Base-by-base conservation (phyloP, 257 asterid species). In the Gentiana macrophylla region DNA sequence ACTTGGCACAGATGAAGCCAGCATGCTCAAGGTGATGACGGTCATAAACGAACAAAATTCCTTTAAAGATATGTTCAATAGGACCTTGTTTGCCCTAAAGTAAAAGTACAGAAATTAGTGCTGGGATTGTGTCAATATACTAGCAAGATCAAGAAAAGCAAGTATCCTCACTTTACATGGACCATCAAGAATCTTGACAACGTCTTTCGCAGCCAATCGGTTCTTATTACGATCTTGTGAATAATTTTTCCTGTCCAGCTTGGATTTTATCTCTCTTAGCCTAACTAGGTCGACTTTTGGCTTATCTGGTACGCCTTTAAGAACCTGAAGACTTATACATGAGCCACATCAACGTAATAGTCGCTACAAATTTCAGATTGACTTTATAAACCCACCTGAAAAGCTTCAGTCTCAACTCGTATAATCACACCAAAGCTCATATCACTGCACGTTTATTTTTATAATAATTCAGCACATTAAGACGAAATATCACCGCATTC, bases 1-100 rank as follows among this genome's bases (percentile, higher is more conserved):
- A 64, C 76, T 85, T 92, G 56, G 84, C 97, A 57, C 97, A 92
- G 55, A 92, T 86, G 80, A 81, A 92, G 60, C 95, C 97, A 68
- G 94, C 95, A 69, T 92, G 99, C 82, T 92, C 99, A 9, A 83
- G 95, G 76, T 88, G 99, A 80, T 85, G 94, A 3, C 95, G 82
- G 64, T 88, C 95, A 70, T 78, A 80, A 52, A 92, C 70, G 68
- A 92, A 92, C 65, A 92, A 58, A 69, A 88, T 72, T 56, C 97
- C 94, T 62, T 62, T 84, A 66, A 62, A 82, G 38, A 92, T 85
- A 69, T 88, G 99, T 65, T 88, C 99, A 35, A 88, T 77, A n/a
- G 95, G 90, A 44, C 99, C 99, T 72, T 85, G 95, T 64, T 86
- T 85, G 41, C 97, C 95, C 99, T 92, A 69, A 10, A 50, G 36